Evolutionary conservation across 768 basidiomycete genomes (phyloP).

Genomic region (Kwoniella shandongensis): DNA sequence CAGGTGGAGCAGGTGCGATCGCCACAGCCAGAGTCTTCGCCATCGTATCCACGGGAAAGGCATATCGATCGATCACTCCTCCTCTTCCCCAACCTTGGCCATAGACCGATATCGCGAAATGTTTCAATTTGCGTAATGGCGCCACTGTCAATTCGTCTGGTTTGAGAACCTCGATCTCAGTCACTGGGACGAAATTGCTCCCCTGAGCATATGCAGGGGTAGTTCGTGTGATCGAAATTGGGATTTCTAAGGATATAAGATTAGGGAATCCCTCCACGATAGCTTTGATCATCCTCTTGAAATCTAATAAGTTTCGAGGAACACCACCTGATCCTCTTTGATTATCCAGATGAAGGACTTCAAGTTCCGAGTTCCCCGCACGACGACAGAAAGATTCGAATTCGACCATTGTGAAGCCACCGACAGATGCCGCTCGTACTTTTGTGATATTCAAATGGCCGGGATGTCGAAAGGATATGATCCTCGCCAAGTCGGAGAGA

Average conservation of each 20-base stretch:
- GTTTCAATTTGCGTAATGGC: neutral
- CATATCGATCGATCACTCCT: slow-evolving; percentile 1
- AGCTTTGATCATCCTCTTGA: neutral
- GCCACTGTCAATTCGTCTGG: neutral
- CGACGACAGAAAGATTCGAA: slow-evolving; percentile 9
- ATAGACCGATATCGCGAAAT: neutral
- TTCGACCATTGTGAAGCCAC: neutral
- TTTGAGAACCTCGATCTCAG: neutral
- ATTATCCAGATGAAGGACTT: slow-evolving; percentile 11
- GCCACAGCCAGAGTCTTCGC: slow-evolving; percentile 9
- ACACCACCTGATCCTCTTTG: too few species aligned
- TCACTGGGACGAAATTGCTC: slow-evolving; percentile 2
- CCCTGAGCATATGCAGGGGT: neutral
- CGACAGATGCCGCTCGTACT: neutral
- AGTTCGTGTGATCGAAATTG: neutral
- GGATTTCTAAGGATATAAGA: neutral
- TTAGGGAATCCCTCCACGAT: slow-evolving; percentile 4
- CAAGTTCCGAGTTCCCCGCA: neutral
- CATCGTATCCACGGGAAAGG: slow-evolving; percentile 11
- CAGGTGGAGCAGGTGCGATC: neutral
- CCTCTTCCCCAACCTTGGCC: neutral
- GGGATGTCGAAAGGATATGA: neutral
- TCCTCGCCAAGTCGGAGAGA: neutral
- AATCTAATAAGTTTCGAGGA: neutral
- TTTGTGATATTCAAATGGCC: neutral